Evolutionary conservation across 768 basidiomycete species (phyloP).

Genomic region (Leucogyrophana mollusca): DNA sequence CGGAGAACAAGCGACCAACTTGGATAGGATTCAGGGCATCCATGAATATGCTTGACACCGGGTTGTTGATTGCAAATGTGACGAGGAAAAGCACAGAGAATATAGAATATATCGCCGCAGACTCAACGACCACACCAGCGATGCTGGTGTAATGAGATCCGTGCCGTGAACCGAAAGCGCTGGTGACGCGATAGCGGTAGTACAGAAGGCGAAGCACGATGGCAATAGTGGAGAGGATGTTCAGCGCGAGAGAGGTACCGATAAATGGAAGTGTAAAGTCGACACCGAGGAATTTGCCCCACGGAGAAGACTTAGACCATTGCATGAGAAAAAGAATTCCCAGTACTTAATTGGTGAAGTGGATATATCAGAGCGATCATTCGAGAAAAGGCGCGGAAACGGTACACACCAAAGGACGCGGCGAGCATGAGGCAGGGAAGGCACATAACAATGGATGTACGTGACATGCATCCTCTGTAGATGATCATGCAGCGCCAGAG

Average conservation of each 20-base stretch:
- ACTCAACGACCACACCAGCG: conserved; percentile 35
- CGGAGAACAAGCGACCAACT: conserved; percentile 15
- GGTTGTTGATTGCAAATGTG: conserved; percentile 17
- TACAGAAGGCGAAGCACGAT: conserved; percentile 28
- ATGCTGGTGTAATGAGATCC: conserved; percentile 28
- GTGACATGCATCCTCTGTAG: background rate
- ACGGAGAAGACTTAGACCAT: background rate
- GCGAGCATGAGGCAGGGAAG: background rate
- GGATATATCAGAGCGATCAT: background rate
- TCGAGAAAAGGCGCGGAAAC: background rate
- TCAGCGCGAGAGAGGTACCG: conserved; percentile 26
- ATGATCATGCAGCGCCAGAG: conserved; percentile 3
- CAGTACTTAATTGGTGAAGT: background rate
- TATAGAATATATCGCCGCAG: conserved; percentile 27
- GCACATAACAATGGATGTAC: background rate
- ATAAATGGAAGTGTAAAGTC: conserved; percentile 23
- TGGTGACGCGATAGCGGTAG: conserved; percentile 11
- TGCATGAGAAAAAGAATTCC: conserved; percentile 1
- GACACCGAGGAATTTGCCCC: conserved; percentile 4
- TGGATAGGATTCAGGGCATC: conserved; percentile 26
- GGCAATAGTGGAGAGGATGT: conserved; percentile 29
- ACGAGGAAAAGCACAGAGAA: conserved; percentile 29
- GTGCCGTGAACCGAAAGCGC: conserved; percentile 19
- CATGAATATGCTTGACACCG: conserved; percentile 28
- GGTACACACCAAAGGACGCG: background rate